Evolutionary conservation across 1,139 yeast species (phyloP).

Genomic region (Yamadazyma songkhlaensis): DNA sequence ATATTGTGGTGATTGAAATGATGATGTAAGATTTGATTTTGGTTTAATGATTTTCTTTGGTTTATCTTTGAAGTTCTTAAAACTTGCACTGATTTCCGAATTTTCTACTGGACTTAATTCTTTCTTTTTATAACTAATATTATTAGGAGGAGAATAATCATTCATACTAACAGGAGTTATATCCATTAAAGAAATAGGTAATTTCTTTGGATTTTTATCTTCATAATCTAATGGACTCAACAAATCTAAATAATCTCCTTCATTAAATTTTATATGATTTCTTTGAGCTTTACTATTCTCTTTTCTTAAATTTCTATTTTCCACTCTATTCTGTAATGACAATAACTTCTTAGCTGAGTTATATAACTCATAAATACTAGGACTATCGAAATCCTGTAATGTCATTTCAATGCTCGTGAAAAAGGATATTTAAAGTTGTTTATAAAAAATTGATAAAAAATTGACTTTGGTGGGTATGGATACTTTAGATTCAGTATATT

Average conservation of each 20-base stretch:
- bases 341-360: constrained; percentile 42
- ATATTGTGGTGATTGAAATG: constrained; percentile 12
- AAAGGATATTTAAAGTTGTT: neutral
- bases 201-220: constrained; percentile 7
- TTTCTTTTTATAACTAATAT: constrained; percentile 10
- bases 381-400: constrained; percentile 18
- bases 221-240: constrained; percentile 36
- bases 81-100: constrained; percentile 4
- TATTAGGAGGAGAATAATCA: constrained; percentile 24
- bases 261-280: constrained; percentile 11
- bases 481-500: no score
- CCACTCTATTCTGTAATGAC: constrained; percentile 40
- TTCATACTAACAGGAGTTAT: constrained; percentile 29
- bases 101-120: constrained; percentile 15
- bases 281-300: constrained; percentile 27
- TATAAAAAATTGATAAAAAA: no score
- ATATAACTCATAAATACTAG: constrained; percentile 43
- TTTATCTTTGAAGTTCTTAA: constrained; percentile 6
- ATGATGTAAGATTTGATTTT: constrained; percentile 34
- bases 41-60: constrained; percentile 13
- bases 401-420: constrained; percentile 2
- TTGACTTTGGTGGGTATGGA: no score
- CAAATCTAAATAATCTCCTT: constrained; percentile 25
- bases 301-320: constrained; percentile 39
- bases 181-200: constrained; percentile 13